Conservation (phyloP, 176 grass and related monocot genomes). For the Ampelocalamus luodianensis region DNA sequence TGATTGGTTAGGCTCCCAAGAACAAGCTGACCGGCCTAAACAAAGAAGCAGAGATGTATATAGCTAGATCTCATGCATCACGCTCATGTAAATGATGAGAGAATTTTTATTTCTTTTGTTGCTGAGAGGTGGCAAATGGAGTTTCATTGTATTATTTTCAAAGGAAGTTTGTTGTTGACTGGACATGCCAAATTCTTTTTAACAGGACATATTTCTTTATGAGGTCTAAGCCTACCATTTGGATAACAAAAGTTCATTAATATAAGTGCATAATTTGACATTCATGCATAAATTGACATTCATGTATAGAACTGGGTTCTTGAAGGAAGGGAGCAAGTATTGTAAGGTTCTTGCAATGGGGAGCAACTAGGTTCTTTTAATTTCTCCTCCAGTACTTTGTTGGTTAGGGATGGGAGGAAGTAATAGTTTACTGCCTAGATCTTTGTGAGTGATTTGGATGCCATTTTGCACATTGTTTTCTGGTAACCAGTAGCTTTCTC, state of each 20-base stretch:
- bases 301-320: no score
- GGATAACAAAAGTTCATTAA: no score
- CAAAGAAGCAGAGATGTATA: no score
- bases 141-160: conserved; percentile 22
- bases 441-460: conserved; percentile 2
- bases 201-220: conserved; percentile 2
- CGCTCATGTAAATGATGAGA: conserved; percentile 1
- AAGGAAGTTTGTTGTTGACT: conserved; percentile 25
- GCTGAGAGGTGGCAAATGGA: neutral
- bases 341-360: conserved; percentile 22
- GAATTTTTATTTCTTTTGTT: conserved; percentile 28
- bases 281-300: no score
- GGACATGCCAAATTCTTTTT: neutral
- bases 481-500: conserved; percentile 23
- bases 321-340: conserved; percentile 21
- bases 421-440: neutral
- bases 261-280: no score
- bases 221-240: conserved; percentile 15
- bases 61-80: no score
- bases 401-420: conserved; percentile 2
- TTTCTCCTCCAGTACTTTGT: neutral
- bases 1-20: no score
- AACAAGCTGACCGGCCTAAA: no score
- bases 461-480: conserved; percentile 4
- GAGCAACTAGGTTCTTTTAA: neutral